phyloP scores from a whole-genome alignment of 768 basidiomycete genomes.

The Pisolithus marmoratus region DNA sequence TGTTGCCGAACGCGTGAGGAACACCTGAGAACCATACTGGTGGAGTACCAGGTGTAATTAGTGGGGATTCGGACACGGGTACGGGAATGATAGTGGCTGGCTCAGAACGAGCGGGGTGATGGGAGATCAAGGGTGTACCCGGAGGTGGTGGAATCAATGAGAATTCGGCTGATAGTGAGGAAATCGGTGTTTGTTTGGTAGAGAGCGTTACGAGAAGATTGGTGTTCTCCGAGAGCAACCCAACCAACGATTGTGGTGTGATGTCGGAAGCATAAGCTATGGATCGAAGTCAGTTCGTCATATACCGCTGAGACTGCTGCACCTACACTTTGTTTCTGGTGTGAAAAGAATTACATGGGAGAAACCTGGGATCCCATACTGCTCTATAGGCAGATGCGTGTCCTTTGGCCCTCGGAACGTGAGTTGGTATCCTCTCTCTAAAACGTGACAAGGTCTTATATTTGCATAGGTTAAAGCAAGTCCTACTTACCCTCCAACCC shows the following conservation, averaged over 20 bases:
- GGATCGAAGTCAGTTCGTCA: neutral
- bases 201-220: constrained; percentile 85
- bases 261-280: constrained; percentile 69
- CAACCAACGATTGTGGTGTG: constrained; percentile 74
- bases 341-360: constrained; percentile 85
- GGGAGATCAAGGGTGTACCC: constrained; percentile 76
- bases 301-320: too few relatives aligned
- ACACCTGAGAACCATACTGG: constrained; percentile 77
- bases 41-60: constrained; percentile 43
- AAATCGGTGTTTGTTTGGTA: constrained; percentile 65
- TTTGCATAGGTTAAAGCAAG: neutral
- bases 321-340: constrained; percentile 76
- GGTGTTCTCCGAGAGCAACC: constrained; percentile 60
- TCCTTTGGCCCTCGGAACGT: constrained; percentile 85
- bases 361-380: constrained; percentile 71
- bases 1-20: constrained; percentile 58
- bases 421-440: constrained; percentile 79
- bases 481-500: constrained; percentile 59
- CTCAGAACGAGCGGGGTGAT: constrained; percentile 74
- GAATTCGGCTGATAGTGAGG: constrained; percentile 85
- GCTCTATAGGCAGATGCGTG: constrained; percentile 54
- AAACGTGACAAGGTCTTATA: neutral
- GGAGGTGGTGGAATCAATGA: constrained; percentile 84
- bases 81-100: constrained; percentile 64
- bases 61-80: constrained; percentile 36